phyloP scores from a whole-genome alignment of 1,284 basidiomycete genomes.

The Coniferiporia weirii region DNA sequence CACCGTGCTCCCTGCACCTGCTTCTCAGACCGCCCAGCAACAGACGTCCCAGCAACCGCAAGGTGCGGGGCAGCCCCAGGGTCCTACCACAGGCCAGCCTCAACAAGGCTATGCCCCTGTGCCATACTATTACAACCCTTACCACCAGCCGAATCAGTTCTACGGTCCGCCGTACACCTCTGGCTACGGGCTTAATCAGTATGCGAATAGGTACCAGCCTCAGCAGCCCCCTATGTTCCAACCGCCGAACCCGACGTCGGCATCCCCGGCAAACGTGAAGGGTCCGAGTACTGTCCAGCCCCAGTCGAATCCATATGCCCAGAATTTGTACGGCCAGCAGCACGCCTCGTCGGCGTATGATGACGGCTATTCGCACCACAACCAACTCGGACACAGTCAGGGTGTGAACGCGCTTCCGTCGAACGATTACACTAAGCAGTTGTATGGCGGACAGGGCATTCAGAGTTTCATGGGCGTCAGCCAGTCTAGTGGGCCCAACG shows the following conservation, averaged over 20 bases:
- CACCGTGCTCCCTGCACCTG: conserved; percentile 43
- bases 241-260: conserved; percentile 46
- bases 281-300: conserved; percentile 52
- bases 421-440: conserved; percentile 54
- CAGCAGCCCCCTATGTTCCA: conserved; percentile 29
- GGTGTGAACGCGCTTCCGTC: conserved; percentile 43
- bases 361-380: conserved; percentile 55
- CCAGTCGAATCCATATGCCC: conserved; percentile 51
- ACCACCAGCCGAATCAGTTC: conserved; percentile 50
- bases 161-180: conserved; percentile 68
- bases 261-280: conserved; percentile 58
- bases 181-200: conserved; percentile 65
- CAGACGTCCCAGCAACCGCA: conserved; percentile 32
- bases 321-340: conserved; percentile 59
- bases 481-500: conserved; percentile 43
- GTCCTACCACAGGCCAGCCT: conserved; percentile 48
- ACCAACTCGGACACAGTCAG: conserved; percentile 43
- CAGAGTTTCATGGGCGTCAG: conserved; percentile 68
- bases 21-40: conserved; percentile 40
- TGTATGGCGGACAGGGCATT: conserved; percentile 58
- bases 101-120: conserved; percentile 55
- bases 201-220: conserved; percentile 65
- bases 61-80: conserved; percentile 45
- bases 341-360: conserved; percentile 55
- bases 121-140: conserved; percentile 59